Evolutionary conservation across 2,329 filamentous ascomycete genomes (phyloP), one percentile per base, ranked within the genome.

Genomic region (Aaosphaeria pasadenensis): DNA sequence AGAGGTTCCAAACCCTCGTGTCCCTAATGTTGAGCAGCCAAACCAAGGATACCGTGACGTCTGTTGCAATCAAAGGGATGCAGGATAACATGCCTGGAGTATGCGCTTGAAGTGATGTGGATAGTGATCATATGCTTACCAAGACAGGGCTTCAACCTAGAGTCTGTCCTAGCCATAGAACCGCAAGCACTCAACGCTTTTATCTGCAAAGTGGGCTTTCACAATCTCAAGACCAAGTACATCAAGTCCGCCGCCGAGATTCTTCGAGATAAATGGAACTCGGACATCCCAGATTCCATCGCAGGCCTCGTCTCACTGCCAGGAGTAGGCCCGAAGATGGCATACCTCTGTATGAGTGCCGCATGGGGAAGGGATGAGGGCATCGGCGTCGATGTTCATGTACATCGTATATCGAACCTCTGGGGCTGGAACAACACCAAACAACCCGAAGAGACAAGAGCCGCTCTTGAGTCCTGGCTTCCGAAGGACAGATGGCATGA

Each of bases 251-350:
- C 87, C 1, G 90, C 90, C 4, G 73, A 79, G 31, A 85, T 95
- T 32, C 77, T 95, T 29, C 80, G 83, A 41, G 86, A 92, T 61
- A 69, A 83, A 45, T 89, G 82, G 71, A 67, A 75, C 50, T 83
- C 83, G 44, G 91, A 96, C 62, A 94, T 96, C 47, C 91, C 91
- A 1, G 78, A 86, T 52, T 88, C 86, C 0, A 83, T 92, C 44
- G 79, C 85, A 53, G 90, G 87, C 0, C 78, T 96, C 17, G 85
- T 85, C 44, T 82, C 83, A 1, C 79, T 96, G 0, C 91, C 91
- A 0, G 91, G 91, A 5, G 91, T 96, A 1, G 91, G 91, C 0
- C 91, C 91, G 30, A 96, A 96, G 73, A 96, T 96, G 91, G 91
- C 87, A 9, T 91, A 94, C 68, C 80, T 96, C 24, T 92, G 88